Conservation (phyloP, 257 asterid genomes). For the Salvia rosmarinus region DNA sequence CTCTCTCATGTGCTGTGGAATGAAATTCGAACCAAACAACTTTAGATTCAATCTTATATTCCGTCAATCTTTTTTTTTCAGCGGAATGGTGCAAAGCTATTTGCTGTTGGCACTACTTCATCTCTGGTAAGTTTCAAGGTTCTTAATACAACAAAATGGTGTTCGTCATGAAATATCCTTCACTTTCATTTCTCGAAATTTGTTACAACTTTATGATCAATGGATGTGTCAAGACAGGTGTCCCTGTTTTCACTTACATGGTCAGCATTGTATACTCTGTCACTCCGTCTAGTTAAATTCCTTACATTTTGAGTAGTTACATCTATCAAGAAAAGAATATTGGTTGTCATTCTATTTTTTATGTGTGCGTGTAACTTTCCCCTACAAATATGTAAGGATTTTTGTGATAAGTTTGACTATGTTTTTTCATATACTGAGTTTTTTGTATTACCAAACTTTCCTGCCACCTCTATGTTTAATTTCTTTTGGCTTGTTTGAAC, state of each 20-base stretch:
- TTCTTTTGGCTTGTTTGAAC: neutral
- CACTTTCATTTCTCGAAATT: neutral
- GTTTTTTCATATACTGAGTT: neutral
- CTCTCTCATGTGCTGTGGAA: neutral
- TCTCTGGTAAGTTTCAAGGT: slow-evolving; percentile 67
- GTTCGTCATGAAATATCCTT: neutral
- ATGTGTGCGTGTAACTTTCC: too few species aligned
- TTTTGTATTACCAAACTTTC: neutral
- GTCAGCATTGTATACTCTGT: neutral
- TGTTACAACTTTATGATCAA: neutral
- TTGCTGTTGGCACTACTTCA: slow-evolving; percentile 93
- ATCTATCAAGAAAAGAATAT: too few species aligned
- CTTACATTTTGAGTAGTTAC: too few species aligned
- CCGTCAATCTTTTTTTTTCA: slow-evolving; percentile 33
- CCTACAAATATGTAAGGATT: neutral
- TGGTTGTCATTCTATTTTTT: too few species aligned
- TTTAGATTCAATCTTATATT: slow-evolving; percentile 23
- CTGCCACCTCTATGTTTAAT: neutral
- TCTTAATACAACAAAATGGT: neutral
- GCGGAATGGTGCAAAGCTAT: slow-evolving; percentile 93
- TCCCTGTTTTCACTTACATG: neutral
- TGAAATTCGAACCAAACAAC: slow-evolving; percentile 3
- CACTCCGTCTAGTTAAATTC: too few species aligned
- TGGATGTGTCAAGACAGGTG: slow-evolving; percentile 15
- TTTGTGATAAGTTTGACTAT: neutral